Base-by-base conservation (phyloP, 805 yeast species). In the Teunomyces pallodes region DNA sequence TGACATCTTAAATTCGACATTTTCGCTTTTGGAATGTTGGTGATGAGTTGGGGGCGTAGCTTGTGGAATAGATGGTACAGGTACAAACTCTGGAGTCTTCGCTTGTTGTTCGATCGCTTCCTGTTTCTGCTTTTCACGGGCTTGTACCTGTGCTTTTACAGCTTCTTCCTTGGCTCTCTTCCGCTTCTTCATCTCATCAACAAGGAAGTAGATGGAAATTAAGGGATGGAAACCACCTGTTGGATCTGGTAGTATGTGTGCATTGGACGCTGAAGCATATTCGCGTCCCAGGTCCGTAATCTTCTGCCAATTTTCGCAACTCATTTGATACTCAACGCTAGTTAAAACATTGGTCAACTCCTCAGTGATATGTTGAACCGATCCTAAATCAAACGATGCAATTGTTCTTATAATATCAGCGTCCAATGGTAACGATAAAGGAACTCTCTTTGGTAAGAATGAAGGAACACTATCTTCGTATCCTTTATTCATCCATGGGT, bases 401-500 rank as follows among this genome's bases (percentile, higher is more conserved):
- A 94, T 90, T 46, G 87, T 88, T 48, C 77, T 76, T 9, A 92
- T 71, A 9, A 91, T 88, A 0, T 71, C 77, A 0, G 74, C 75
- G 58, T 88, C 85, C 45, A 89, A 70, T 0, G 95, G 96, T 46
- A 79, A 69, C 13, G 74, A 71, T 57, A 94, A 68, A 2, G 99
- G 99, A 3, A 72, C 66, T 56, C 99, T 77, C 43, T 76, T 77
- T 0, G 98, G 97, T 35, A 94, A 67, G 61, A 84, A 86, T 39
- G 83, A 82, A 9, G 83, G 77, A 0, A 87, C 84, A 0, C 84
- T 79, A 31, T 79, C 79, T 47, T 90, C 96, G 61, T 80, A 90
- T 31, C 97, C 97, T 62, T 84, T 83, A 47, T 77, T 77, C 92
- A 94, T 89, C 99, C 99, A 94, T 1, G 96, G 96, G 59, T 94